Evolutionary conservation across 2,329 filamentous ascomycete genomes (phyloP).

Genomic region (Cladosporium sp.): DNA sequence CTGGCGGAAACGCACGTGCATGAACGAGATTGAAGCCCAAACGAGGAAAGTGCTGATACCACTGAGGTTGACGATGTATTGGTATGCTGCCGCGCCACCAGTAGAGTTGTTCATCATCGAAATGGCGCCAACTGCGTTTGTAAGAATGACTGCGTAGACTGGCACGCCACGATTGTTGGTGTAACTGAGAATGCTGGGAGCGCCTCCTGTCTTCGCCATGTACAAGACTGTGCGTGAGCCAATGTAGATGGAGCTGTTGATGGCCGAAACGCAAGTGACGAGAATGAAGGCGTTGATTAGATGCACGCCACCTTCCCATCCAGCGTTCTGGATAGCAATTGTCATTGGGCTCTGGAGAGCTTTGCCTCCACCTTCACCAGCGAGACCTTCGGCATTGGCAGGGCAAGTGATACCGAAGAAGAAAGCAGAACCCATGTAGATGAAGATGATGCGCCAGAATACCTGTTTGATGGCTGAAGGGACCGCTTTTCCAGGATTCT

Average conservation of each 20-base stretch:
- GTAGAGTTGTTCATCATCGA: constrained; percentile 72
- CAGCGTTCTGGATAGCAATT: constrained; percentile 68
- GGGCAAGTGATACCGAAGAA: constrained; percentile 74
- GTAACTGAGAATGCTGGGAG: constrained; percentile 64
- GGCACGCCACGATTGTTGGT: constrained; percentile 62
- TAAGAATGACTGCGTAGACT: constrained; percentile 59
- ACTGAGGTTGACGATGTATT: constrained; percentile 66
- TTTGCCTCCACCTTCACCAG: constrained; percentile 54
- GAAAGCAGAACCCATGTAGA: constrained; percentile 67
- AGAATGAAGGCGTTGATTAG: constrained; percentile 37
- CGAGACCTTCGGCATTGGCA: constrained; percentile 60
- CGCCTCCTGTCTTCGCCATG: constrained; percentile 70
- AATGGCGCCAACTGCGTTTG: constrained; percentile 67
- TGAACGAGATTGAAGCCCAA: constrained; percentile 60
- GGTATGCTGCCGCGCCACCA: constrained; percentile 61
- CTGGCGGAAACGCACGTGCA: constrained; percentile 66
- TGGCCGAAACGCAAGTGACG: constrained; percentile 50
- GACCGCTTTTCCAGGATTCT: constrained; percentile 45
- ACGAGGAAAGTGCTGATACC: constrained; percentile 69
- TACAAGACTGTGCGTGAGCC: constrained; percentile 69
- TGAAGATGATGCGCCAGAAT: constrained; percentile 40
- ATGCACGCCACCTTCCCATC: constrained; percentile 68
- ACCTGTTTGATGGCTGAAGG: constrained; percentile 30
- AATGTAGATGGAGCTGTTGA: constrained; percentile 75
- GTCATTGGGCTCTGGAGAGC: constrained; percentile 71